phyloP scores from a whole-genome alignment of 2,329 filamentous ascomycete genomes.

The Hymenotorrendiella dingleyae region DNA sequence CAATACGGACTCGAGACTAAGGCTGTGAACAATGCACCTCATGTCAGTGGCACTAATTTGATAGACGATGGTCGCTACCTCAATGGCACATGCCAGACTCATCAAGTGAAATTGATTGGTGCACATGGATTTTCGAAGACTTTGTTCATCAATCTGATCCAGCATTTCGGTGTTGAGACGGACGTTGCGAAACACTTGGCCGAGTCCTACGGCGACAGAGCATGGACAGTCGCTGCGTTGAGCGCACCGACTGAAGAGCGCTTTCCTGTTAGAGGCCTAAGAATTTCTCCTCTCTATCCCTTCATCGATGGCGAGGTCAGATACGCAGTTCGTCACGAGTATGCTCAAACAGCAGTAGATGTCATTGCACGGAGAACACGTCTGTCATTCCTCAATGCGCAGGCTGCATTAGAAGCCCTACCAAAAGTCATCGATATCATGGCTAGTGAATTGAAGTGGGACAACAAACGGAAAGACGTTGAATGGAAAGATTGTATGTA shows the following conservation, averaged over 20 bases:
- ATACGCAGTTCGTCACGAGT: conserved; percentile 83
- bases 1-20: conserved; percentile 58
- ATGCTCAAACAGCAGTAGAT: conserved; percentile 85
- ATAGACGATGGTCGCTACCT: conserved; percentile 65
- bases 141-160: conserved; percentile 90
- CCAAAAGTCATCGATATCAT: conserved; percentile 86
- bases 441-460: conserved; percentile 78
- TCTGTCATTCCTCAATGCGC: conserved; percentile 84
- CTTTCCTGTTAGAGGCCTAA: conserved; percentile 77
- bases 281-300: conserved; percentile 75
- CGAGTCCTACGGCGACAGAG: conserved; percentile 83
- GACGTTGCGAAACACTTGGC: conserved; percentile 87
- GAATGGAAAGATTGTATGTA: conserved; percentile 74
- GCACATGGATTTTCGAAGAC: conserved; percentile 86
- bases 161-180: conserved; percentile 87
- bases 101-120: conserved; percentile 73
- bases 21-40: conserved; percentile 53
- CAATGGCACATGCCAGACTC: conserved; percentile 75
- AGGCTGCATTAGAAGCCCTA: conserved; percentile 80
- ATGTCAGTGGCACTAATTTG: conserved; percentile 62
- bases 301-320: conserved; percentile 89
- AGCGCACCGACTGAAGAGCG: conserved; percentile 70
- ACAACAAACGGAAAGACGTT: conserved; percentile 60
- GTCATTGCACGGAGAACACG: conserved; percentile 80
- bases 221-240: conserved; percentile 82